These are phyloP conservation scores for Fusarium irregulare DNA, from an alignment of 2,329 filamentous ascomycete genomes.

Conservation along the genomic window DNA sequence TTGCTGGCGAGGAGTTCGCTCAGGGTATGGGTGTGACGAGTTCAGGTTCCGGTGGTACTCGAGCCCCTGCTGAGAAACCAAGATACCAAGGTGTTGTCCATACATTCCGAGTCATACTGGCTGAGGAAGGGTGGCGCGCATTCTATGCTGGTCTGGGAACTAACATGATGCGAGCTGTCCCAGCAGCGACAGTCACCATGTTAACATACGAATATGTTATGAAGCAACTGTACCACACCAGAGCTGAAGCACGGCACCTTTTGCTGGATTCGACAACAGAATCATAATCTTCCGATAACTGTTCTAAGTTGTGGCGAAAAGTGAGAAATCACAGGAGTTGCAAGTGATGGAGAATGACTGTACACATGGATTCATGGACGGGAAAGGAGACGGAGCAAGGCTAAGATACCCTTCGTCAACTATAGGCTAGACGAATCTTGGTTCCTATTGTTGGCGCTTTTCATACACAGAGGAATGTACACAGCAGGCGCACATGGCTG, in stretches of 20 bases:
- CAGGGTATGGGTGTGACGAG: conserved; percentile 61
- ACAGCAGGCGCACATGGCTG: conserved; percentile 34
- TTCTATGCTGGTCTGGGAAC: conserved; percentile 98
- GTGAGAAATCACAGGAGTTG: conserved; percentile 19
- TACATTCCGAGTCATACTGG: conserved; percentile 85
- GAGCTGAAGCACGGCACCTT: conserved; percentile 52
- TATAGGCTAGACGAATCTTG: conserved; percentile 51
- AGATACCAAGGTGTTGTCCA: conserved; percentile 83
- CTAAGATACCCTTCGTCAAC: conserved; percentile 53
- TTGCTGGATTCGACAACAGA: conserved; percentile 28
- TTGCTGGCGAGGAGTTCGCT: conserved; percentile 64
- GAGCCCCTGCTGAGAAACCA: conserved; percentile 48
- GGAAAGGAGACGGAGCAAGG: conserved; percentile 37
- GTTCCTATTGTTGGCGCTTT: conserved; percentile 33
- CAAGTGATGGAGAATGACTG: conserved; percentile 21
- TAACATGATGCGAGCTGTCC: conserved; percentile 95
- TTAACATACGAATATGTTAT: conserved; percentile 90
- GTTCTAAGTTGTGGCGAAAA: conserved; percentile 3
- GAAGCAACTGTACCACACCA: conserved; percentile 61
- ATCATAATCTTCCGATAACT: conserved; percentile 25
- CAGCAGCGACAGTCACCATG: conserved; percentile 96
- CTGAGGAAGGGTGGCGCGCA: conserved; percentile 93
- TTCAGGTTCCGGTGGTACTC: conserved; percentile 44
- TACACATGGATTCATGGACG: conserved; percentile 34
- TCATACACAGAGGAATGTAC: conserved; percentile 28